A percentile compares a stretch with the other conserved stretches of the same genome.
Evolutionary conservation across 345 rosid genomes (phyloP).

Genomic region (Alliaria petiolata): DNA sequence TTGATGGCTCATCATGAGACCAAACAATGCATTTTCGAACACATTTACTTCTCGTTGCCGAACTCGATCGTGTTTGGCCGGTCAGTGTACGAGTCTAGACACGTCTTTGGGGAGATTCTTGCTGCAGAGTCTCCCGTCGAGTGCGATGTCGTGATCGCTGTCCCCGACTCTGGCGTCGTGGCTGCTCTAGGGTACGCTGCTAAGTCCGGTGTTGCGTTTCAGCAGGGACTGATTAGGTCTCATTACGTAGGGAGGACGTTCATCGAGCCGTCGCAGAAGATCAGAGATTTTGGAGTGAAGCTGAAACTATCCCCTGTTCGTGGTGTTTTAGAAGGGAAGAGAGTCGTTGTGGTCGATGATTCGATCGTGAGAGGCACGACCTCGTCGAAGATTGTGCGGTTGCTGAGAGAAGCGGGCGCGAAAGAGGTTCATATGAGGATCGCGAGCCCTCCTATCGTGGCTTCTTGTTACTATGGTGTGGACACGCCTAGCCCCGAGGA

Average conservation of each 20-base stretch:
- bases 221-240: slow-evolving; percentile 86
- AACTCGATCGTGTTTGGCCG: slow-evolving; percentile 81
- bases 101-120: slow-evolving; percentile 67
- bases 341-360: slow-evolving; percentile 94
- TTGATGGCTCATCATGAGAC: slow-evolving; percentile 63
- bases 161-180: slow-evolving; percentile 95
- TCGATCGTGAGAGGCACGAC: slow-evolving; percentile 95
- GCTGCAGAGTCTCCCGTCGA: slow-evolving; percentile 77
- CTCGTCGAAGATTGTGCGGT: slow-evolving; percentile 77
- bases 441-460: slow-evolving; percentile 86
- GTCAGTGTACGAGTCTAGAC: slow-evolving; percentile 84
- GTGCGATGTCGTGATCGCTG: slow-evolving; percentile 94
- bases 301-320: slow-evolving; percentile 88
- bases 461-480: slow-evolving; percentile 92
- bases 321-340: slow-evolving; percentile 78
- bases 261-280: slow-evolving; percentile 90
- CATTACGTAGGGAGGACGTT: slow-evolving; percentile 96
- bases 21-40: slow-evolving; percentile 93
- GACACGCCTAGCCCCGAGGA: slow-evolving; percentile 92
- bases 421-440: slow-evolving; percentile 97
- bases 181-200: slow-evolving; percentile 92
- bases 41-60: slow-evolving; percentile 83
- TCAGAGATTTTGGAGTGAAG: slow-evolving; percentile 95
- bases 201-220: slow-evolving; percentile 80
- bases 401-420: slow-evolving; percentile 87